Base-by-base conservation (phyloP, 306 rosid genomes). In the Acacia melanoxylon region DNA sequence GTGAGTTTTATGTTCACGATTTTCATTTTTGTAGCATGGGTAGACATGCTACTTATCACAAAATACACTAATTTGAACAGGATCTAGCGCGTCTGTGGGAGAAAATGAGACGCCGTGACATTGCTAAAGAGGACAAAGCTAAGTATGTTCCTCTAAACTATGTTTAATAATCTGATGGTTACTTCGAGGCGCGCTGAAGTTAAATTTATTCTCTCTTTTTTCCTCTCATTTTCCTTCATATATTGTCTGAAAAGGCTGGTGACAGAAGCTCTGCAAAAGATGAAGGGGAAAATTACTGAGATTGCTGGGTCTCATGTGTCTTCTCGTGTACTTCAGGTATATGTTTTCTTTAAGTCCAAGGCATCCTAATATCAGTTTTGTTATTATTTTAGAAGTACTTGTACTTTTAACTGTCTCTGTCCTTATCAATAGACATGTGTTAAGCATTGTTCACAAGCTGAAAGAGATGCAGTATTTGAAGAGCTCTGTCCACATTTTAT, bases 251-350 rank as follows among this genome's bases (percentile, higher is more conserved):
- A 20, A 54, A 94, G 99, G 87, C 65, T 91, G 87, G 89, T 95
- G 49, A 88, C 89, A 75, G 95, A 92, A 89, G 99, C 98, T 41
- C 40, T 95, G 48, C 78, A 86, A 80, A 93, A 92, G 86, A 93
- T 95, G 99, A 93, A 93, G 92, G 97, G 97, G 81, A 93, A 95
- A 89, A 92, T 95, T 89, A 86, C 85, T 77, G 99, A 95, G 89
- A 95, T 95, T 75, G 94, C 90, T 13, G 89, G 99, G 76, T 93
- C 98, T 70, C 98, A 95, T 51, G 87, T 95, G 70, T 89, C 98
- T 68, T 95, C 99, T 25, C 96, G 99, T 80, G 92, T 95, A 78
- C 94, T 95, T 68, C 99, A 95, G 96, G 99, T 92, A 82, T 80
- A 35, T 68, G 31, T 66, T 78, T 44, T 37, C 33, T 20, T 40